Evolutionary conservation across 495 filamentous ascomycete species (phyloP).

Genomic region (Amniculicola lignicola): DNA sequence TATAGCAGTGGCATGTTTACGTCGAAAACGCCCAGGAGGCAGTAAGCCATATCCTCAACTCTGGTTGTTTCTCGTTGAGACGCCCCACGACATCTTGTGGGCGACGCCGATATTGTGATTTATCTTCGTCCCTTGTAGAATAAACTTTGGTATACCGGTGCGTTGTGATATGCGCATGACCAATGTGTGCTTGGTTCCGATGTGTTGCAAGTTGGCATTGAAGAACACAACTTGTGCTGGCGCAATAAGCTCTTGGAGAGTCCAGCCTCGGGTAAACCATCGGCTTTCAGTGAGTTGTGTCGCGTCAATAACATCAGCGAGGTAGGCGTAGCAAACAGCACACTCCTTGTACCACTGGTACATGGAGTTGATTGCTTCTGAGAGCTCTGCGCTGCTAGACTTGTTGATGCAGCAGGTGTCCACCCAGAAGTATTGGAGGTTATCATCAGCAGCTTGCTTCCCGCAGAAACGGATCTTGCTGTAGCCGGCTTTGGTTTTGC

Average conservation of each 20-base stretch:
- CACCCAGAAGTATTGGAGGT: not conserved
- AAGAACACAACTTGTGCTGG: no score
- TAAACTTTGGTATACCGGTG: no score
- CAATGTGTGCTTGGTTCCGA: no score
- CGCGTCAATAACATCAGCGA: no score
- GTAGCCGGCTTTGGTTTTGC: constrained; percentile 3
- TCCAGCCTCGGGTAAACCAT: no score
- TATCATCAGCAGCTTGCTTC: constrained; percentile 3
- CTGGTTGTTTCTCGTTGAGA: constrained; percentile 1
- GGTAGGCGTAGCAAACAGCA: not conserved
- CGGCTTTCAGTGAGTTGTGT: no score
- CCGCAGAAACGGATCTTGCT: constrained; percentile 1
- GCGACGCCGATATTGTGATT: not conserved
- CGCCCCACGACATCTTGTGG: constrained; percentile 7
- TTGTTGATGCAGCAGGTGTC: no score
- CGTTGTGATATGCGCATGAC: no score
- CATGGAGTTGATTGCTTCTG: no score
- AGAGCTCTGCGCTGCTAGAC: no score
- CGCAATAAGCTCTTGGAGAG: no score
- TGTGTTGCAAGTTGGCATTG: no score
- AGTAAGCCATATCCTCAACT: constrained; percentile 4
- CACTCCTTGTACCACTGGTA: not conserved
- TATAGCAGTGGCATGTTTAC: not conserved
- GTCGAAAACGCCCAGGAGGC: not conserved
- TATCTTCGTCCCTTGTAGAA: not conserved